Base-by-base conservation (phyloP, 177 flowering plant genomes). In the Tripterygium wilfordii region DNA sequence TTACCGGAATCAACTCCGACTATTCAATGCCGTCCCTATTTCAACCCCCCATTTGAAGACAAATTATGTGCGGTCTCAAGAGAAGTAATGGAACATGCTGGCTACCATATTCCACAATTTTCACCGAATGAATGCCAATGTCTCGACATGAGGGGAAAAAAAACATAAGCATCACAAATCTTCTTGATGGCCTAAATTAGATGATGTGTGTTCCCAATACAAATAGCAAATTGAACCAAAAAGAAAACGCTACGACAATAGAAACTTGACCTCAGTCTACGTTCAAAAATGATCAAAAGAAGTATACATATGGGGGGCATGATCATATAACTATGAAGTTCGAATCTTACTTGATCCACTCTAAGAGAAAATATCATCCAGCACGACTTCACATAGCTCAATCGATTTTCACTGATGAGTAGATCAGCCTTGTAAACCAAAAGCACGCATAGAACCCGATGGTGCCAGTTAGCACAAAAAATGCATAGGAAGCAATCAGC, bases 381-480 rank as follows among this genome's bases (percentile, higher is more conserved):
- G n/a, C 17, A 1, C 29, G 20, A 23, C 18, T 16, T 24, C 4
- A 13, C 25, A 28, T 30, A 8, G 12, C 21, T 61, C 31, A 73
- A 54, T 76, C 82, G 27, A 76, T 70, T 58, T 73, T 73, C 56
- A 76, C 82, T 0, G 78, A 73, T 12, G 78, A 76, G 66, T 76
- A 76, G 53, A 76, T 72, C 41, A 72, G 76, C 64, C 78, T 72
- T 14, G 81, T 76, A 64, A 76, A 76, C 80, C 72, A 73, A 39
- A 77, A 68, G 64, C 76, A 68, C 0, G 81, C 79, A 29, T 68
- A 73, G 46, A 80, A 77, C 2, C 81, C 81, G 19, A 77, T 75
- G n/a, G 79, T 64, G 13, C 79, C 83, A 0, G 79, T 77, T n/a
- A 80, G 52, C 47, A 77, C 82, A 36, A 80, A 80, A 53, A 80